Base-by-base conservation (phyloP, 2,329 filamentous ascomycete genomes). In the Diplodia intermedia region DNA sequence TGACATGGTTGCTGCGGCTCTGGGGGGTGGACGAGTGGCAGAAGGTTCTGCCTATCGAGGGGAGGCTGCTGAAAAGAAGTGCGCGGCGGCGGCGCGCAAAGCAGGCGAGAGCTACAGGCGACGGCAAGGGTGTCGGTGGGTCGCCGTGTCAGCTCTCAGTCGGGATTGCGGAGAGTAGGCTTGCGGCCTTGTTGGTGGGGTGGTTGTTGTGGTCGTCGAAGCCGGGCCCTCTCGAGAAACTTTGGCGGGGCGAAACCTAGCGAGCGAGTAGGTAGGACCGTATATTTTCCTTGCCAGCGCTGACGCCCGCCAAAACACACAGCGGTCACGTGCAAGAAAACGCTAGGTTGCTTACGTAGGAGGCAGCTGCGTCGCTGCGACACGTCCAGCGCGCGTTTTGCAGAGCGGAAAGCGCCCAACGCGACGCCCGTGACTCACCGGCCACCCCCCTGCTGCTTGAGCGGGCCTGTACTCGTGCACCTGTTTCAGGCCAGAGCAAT, bases 1-100 rank as follows among this genome's bases (percentile, higher is more conserved):
- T 31, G 94, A 97, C 93, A 97, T 95, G 71, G 74, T 82, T 31
- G 73, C 33, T 36, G 53, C 57, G 26, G 15, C 26, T 33, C n/a
- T 47, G 43, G 43, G 43, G 43, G 43, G 43, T 20, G 43, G 43
- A 47, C 18, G 18, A 11, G 7, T 20, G 43, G 43, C 43, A 47
- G 43, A 47, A 47, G 43, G 43, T 47, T 47, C 43, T 47, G 43
- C 43, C 43, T 47, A 47, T 47, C 43, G 43, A 47, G 43, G 43
- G 43, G 43, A 47, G 43, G 43, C 43, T 47, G 43, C 43, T 47
- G 43, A 47, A 47, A 47, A 47, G 43, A 47, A 47, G 43, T 68
- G 57, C 66, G 66, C 66, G 33, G 57, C 43, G 43, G 43, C 50
- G 49, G 66, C 66, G 66, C 57, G 52, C 57, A 56, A 60, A 61